Base-by-base conservation (phyloP, 192 early-diverging fungal genomes). In the Backusella sp. region DNA sequence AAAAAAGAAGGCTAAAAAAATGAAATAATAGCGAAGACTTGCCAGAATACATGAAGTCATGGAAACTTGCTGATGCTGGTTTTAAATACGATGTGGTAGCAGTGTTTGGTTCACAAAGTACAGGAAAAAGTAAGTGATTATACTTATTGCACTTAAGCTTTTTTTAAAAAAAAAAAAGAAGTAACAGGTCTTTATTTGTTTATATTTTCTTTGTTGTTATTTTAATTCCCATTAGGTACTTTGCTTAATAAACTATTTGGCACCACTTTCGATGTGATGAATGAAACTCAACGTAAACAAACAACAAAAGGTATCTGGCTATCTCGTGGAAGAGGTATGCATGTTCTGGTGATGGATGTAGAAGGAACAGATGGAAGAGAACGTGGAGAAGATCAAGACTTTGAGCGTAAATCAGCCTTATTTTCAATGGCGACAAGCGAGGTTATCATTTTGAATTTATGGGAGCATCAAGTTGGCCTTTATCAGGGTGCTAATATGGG, bases 401-500 rank as follows among this genome's bases (percentile, higher is more conserved):
- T 99, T 86, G 98, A 99, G 86, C 90, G 98, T 73, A 99, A 99
- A 85, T 95, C 92, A 72, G 97, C 98, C 19, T 85, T 99, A 59
- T 99, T 99, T 82, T 97, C 97, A 23, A 87, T 99, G 77, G 96
- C 98, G 0, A 95, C 94, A 17, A 86, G 92, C 9, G 96, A 99
- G 81, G 97, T 99, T 34, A 88, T 99, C 67, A 92, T 99, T 65
- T 89, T 99, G 70, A 99, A 99, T 83, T 91, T 99, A 86, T 99
- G 97, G 95, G 98, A 99, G 77, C 92, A 97, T 80, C 92, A 92
- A 82, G 96, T 99, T 37, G 98, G 97, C 28, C 86, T 99, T 44
- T 99, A 99, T 87, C 94, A 99, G 79, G 97, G 98, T 28, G 98
- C 98, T 35, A 99, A 99, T 79, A 96, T 99, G 96, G 96, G 96